Base-by-base conservation (phyloP, 2,329 filamentous ascomycete species). In the Zarea fungicola region DNA sequence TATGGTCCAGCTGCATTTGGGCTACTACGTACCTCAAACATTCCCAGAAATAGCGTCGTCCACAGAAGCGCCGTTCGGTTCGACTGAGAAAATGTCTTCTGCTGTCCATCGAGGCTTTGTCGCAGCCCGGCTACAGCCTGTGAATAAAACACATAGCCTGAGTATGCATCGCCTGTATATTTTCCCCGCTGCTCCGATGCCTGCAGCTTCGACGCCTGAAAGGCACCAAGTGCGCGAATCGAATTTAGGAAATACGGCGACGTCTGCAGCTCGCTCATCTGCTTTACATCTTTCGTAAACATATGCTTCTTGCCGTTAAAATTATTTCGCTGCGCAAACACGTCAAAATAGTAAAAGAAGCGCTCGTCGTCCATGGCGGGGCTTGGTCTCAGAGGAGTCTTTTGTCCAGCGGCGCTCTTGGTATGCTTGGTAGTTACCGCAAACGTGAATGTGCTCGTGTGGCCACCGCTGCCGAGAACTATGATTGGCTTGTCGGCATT, bases 21-120 rank as follows among this genome's bases (percentile, higher is more conserved):
- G 19, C 31, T 13, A 6, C 4, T 0, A 47, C 51, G 18, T 6
- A 67, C 65, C 54, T 68, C 65, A 8, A 67, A 68, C 1, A 68
- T 40, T 0, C 65, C 65, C 0, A 68, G 50, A 1, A 66, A 39
- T 3, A 66, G 54, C 0, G 65, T 68, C 0, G 65, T 60, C 65
- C 65, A 68, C 0, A 67, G 42, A 6, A 31, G 34, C 29, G 37
- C 31, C 28, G 47, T 46, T 21, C 34, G 47, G 18, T 26, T 50
- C 22, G 23, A 10, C 4, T 36, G 13, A 11, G 2, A 66, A 56
- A 6, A 53, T 51, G 14, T 53, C 40, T 1, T 41, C 35, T 4
- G 61, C 54, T 1, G 58, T 55, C 1, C 44, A 32, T 5, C 62
- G 44, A 2, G n/a, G 11, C 34, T 41, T 16, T 40, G 35, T 14